Evolutionary conservation across 345 rosid species (phyloP).

Genomic region (Excoecaria agallocha): DNA sequence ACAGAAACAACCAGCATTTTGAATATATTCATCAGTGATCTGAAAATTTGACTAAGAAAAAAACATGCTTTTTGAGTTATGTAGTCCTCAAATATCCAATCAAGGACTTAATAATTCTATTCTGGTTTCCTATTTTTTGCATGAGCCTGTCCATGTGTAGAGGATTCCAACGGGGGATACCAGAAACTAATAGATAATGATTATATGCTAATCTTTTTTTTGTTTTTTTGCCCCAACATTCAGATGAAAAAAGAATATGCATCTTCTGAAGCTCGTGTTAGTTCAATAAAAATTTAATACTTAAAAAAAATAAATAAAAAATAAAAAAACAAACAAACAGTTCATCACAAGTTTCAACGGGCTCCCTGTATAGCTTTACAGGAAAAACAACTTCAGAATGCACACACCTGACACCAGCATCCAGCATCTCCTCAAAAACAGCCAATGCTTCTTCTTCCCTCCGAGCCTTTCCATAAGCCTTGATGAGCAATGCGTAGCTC

Average conservation of each 20-base stretch:
- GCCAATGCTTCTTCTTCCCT: constrained; percentile 96
- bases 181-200: background rate
- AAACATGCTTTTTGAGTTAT: background rate
- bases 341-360: background rate
- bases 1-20: no score
- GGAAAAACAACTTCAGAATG: background rate
- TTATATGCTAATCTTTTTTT: background rate
- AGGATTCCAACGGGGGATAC: background rate
- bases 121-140: background rate
- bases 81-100: background rate
- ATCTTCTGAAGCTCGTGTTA: constrained; percentile 1
- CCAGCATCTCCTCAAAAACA: constrained; percentile 97
- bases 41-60: constrained; percentile 4
- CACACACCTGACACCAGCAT: constrained; percentile 85
- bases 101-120: background rate
- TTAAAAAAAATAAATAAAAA: no score
- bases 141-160: background rate
- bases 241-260: background rate
- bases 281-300: background rate
- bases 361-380: background rate
- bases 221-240: background rate
- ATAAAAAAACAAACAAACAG: no score
- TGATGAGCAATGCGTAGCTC: constrained; percentile 86
- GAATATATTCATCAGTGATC: no score
- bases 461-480: constrained; percentile 92